phyloP scores from a whole-genome alignment of 257 asterid species.

The Mentha longifolia region DNA sequence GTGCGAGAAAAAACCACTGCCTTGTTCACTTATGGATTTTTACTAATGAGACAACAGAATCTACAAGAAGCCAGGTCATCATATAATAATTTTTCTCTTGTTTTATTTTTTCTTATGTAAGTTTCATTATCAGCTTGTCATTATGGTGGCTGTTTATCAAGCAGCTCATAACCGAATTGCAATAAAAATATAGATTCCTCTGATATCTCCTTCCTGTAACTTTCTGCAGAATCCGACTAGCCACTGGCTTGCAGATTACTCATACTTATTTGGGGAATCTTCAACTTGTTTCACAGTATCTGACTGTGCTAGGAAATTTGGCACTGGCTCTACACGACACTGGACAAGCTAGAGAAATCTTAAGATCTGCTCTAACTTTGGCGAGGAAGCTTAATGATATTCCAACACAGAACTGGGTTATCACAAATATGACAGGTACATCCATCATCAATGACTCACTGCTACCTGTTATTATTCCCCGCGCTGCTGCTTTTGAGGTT shows the following conservation, averaged over 20 bases:
- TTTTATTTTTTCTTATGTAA: neutral
- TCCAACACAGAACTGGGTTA: slow-evolving; percentile 94
- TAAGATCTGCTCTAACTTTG: slow-evolving; percentile 91
- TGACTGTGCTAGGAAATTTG: slow-evolving; percentile 83
- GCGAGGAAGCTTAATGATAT: slow-evolving; percentile 86
- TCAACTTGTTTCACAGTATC: slow-evolving; percentile 95
- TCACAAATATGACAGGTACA: slow-evolving; percentile 80
- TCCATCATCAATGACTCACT: slow-evolving; percentile 4
- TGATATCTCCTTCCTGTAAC: slow-evolving; percentile 15
- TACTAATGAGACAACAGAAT: slow-evolving; percentile 89
- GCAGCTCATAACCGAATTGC: slow-evolving; percentile 7
- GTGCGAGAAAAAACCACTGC: slow-evolving; percentile 85
- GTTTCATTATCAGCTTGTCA: neutral
- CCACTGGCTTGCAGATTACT: slow-evolving; percentile 93
- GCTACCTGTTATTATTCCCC: neutral
- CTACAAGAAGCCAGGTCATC: slow-evolving; percentile 91
- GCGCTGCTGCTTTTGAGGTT: slow-evolving; percentile 12
- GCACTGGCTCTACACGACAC: slow-evolving; percentile 90
- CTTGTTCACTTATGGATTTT: slow-evolving; percentile 81
- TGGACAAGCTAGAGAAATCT: slow-evolving; percentile 96
- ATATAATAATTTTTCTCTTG: slow-evolving; percentile 8
- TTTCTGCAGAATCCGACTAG: slow-evolving; percentile 71
- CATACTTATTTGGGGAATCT: slow-evolving; percentile 84
- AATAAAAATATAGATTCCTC: slow-evolving; percentile 21
- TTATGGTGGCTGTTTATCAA: neutral